Base-by-base conservation (phyloP, 768 basidiomycete species). In the Rubroboletus pulcherrimus region DNA sequence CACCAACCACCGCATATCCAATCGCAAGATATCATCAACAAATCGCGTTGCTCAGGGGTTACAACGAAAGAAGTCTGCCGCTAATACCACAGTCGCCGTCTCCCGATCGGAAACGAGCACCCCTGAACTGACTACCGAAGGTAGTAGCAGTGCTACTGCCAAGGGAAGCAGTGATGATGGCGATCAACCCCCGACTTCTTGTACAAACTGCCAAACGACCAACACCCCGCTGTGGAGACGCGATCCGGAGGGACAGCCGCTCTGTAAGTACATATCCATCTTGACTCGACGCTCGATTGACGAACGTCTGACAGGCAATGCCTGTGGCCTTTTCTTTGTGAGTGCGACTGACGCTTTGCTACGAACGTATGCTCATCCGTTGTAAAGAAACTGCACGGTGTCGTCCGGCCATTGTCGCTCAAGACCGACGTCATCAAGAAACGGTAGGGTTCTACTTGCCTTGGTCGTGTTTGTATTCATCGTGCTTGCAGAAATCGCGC, bases 361-460 rank as follows among this genome's bases (percentile, higher is more conserved):
- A 1, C 19, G 53, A 44, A 33, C 21, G 31, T 21, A 33, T 55
- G 7, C 65, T 69, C 0, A 72, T 34, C 5, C n/a, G 12, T 37
- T 19, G 31, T 63, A 51, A 63, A 95, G 91, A 98, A 98, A 85
- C 76, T 98, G 38, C 96, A 98, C 66, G 93, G 93, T 45, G 94
- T 98, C 48, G 91, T 94, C 7, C 83, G 96, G 51, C 96, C 96
- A 8, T 76, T 96, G 60, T 95, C 93, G 38, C 81, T 98, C 58
- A 97, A 97, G 81, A 98, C 95, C 41, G 93, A 98, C 69, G 89
- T 95, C 44, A 97, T 96, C 74, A 97, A 98, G 85, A 98, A 97
- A 77, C 79, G 91, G 91, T 91, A 21, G 63, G 24, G 75, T 24
- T 49, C 55, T 38, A 30, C 47, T 14, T 35, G 14, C 51, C 40